Conservation (phyloP, 805 yeast genomes). For the Spathaspora sp. region DNA sequence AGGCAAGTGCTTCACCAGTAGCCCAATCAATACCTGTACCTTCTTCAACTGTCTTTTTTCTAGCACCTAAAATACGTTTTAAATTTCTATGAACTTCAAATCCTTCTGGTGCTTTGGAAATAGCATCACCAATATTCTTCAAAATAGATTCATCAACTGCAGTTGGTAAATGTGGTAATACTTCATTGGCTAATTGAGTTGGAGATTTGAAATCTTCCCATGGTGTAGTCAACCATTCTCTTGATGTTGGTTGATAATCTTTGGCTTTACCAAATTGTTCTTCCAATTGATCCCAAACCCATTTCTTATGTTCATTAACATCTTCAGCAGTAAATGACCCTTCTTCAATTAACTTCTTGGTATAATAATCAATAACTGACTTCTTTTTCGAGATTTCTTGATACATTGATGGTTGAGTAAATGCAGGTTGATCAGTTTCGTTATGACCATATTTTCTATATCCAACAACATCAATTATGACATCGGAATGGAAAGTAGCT, state of each 20-base stretch:
- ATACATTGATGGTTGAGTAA: constrained; percentile 99
- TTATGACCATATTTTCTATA: constrained; percentile 99
- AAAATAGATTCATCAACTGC: constrained; percentile 70
- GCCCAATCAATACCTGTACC: constrained; percentile 99
- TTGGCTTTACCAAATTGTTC: constrained; percentile 84
- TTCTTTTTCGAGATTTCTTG: constrained; percentile 83
- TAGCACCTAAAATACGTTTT: constrained; percentile 85
- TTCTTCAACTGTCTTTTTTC: constrained; percentile 79
- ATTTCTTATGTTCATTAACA: constrained; percentile 90
- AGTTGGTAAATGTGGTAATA: constrained; percentile 94
- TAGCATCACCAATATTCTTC: constrained; percentile 72
- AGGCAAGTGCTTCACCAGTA: constrained; percentile 98
- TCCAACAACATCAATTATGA: constrained; percentile 94
- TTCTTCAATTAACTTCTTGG: constrained; percentile 74
- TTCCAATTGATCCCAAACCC: constrained; percentile 96
- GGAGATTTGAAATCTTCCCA: constrained; percentile 99
- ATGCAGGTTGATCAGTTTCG: constrained; percentile 98
- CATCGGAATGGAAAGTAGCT: constrained; percentile 93
- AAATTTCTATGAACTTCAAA: constrained; percentile 93
- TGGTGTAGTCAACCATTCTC: constrained; percentile 98
- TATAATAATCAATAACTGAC: constrained; percentile 83
- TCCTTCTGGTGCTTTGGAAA: constrained; percentile 81
- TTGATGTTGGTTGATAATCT: constrained; percentile 83
- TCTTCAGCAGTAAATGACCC: constrained; percentile 88
- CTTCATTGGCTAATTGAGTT: constrained; percentile 91